These are phyloP conservation scores for Skeletonema tropicum DNA, from an alignment of 108 stramenopile genomes.

Conservation along the genomic window DNA sequence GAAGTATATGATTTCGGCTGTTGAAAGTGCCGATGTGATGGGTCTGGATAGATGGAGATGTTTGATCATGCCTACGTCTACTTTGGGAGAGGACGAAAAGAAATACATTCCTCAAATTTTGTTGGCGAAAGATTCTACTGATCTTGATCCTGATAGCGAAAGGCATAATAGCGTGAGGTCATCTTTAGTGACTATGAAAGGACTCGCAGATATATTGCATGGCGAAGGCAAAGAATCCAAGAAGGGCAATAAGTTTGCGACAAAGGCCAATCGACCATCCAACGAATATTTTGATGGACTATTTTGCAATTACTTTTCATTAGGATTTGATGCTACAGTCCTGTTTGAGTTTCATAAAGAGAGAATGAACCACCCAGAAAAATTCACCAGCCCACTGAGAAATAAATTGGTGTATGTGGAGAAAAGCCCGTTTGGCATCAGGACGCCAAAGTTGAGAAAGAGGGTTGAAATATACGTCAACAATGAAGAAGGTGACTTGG, in stretches of 20 bases:
- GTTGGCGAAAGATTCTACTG: conserved; percentile 8
- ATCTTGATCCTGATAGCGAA: background rate
- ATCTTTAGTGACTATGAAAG: background rate
- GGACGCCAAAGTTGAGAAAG: conserved; percentile 40
- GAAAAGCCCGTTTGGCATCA: conserved; percentile 45
- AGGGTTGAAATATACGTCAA: conserved; percentile 45
- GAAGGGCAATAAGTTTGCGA: background rate
- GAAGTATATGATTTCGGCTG: conserved; percentile 47
- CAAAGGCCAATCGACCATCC: background rate
- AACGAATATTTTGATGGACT: conserved; percentile 58
- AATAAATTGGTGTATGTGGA: conserved; percentile 68
- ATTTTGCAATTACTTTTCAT: conserved; percentile 77
- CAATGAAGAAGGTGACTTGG: conserved; percentile 33
- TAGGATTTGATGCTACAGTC: conserved; percentile 73
- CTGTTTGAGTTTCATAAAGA: conserved; percentile 67
- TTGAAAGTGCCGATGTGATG: conserved; percentile 35
- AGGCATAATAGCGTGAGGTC: background rate
- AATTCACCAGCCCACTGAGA: conserved; percentile 55
- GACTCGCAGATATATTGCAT: background rate
- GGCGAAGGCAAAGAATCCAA: background rate
- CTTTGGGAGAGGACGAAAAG: conserved; percentile 44
- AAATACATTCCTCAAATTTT: conserved; percentile 54
- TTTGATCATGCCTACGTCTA: conserved; percentile 42
- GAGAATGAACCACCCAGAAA: conserved; percentile 57
- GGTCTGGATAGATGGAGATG: conserved; percentile 64